phyloP scores from a whole-genome alignment of 768 basidiomycete genomes.

The Thelephora ganbajun region DNA sequence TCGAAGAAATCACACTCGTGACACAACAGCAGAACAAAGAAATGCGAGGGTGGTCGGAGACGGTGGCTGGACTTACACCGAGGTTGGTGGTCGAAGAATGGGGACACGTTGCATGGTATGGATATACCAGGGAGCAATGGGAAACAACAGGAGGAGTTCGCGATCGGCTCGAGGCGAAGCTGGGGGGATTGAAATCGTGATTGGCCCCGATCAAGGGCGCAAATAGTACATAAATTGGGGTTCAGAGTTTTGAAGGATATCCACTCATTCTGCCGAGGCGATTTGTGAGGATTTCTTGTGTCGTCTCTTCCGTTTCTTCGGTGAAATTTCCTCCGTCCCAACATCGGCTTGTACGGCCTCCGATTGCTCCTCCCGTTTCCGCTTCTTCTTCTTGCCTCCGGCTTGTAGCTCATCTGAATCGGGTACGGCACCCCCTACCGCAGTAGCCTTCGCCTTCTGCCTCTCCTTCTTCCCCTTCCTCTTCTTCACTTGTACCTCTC shows the following conservation, averaged over 20 bases:
- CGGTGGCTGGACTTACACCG: background rate
- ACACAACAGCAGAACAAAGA: background rate
- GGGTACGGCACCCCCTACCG: conserved; percentile 12
- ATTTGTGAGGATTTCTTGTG: conserved; percentile 19
- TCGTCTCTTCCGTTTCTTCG: conserved; percentile 28
- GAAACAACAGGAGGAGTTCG: background rate
- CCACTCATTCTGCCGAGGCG: background rate
- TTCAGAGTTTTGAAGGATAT: background rate
- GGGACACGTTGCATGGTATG: background rate
- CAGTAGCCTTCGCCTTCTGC: conserved; percentile 30
- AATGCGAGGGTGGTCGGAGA: background rate
- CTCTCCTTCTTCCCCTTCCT: conserved; percentile 62
- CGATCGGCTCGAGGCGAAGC: background rate
- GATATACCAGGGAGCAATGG: background rate
- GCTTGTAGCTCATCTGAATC: conserved; percentile 12
- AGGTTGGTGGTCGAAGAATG: background rate
- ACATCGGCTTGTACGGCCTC: conserved; percentile 5
- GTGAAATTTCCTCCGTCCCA: conserved; percentile 7
- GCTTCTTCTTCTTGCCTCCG: conserved; percentile 21
- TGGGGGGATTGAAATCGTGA: background rate
- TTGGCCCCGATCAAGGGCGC: no score
- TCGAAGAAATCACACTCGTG: background rate
- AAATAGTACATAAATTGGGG: background rate
- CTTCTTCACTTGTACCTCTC: conserved; percentile 33
- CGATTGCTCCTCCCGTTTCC: conserved; percentile 9